Conservation (phyloP, 192 early-diverging fungal species). For the Entomortierella parvispora region DNA sequence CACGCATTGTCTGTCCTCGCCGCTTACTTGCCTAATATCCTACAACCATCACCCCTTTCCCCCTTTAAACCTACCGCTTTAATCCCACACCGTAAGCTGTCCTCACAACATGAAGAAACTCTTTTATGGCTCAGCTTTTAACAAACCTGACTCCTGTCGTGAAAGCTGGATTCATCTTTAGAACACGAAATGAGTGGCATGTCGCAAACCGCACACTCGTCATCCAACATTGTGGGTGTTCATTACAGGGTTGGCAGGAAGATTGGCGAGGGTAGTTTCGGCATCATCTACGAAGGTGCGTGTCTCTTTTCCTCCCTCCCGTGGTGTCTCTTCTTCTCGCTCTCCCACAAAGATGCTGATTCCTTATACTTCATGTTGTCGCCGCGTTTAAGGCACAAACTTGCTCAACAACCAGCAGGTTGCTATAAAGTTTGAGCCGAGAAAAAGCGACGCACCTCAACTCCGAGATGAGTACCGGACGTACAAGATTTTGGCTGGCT, state of each 20-base stretch:
- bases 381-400: constrained; percentile 68
- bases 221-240: constrained; percentile 91
- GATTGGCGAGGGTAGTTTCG: constrained; percentile 98
- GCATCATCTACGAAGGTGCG: constrained; percentile 98
- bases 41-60: too few species aligned
- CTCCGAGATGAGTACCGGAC: constrained; percentile 95
- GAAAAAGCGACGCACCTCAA: constrained; percentile 97
- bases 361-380: background rate
- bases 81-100: background rate
- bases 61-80: background rate
- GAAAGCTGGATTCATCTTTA: background rate
- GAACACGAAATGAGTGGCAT: constrained; percentile 34
- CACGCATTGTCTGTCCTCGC: background rate
- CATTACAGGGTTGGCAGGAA: constrained; percentile 96
- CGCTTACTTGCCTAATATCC: constrained; percentile 1
- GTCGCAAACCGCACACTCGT: constrained; percentile 55
- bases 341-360: background rate
- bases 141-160: background rate
- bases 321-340: background rate
- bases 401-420: constrained; percentile 91
- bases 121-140: background rate
- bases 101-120: background rate
- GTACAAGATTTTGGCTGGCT: constrained; percentile 91
- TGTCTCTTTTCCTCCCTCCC: background rate
- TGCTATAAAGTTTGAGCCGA: constrained; percentile 97